Evolutionary conservation across 371 early-diverging fungal species (phyloP).

Genomic region (Neoconidiobolus thromboides): DNA sequence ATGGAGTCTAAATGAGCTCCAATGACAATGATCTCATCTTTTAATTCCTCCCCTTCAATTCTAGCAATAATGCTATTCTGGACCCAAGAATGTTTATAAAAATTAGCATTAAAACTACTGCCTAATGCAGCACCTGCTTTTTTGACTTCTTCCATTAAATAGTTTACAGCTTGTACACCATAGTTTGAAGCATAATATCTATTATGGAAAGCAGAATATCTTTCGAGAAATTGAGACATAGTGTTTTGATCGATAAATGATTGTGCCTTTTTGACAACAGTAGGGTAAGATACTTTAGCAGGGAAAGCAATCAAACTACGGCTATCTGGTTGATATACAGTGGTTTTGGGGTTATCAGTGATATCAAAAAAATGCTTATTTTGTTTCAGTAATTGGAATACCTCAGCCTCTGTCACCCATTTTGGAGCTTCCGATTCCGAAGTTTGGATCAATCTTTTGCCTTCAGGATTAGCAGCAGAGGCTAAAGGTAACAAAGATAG

Average conservation of each 20-base stretch:
- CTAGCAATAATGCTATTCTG: slow-evolving; percentile 44
- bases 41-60: slow-evolving; percentile 33
- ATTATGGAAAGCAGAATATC: slow-evolving; percentile 1
- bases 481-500: no score
- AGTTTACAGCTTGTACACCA: background rate
- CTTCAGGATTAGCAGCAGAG: no score
- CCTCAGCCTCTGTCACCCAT: slow-evolving; percentile 46
- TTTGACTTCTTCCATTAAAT: background rate
- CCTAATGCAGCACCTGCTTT: background rate
- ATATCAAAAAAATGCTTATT: slow-evolving; percentile 70
- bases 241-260: background rate
- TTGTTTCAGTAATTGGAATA: slow-evolving; percentile 36
- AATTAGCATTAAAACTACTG: slow-evolving; percentile 30
- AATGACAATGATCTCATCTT: slow-evolving; percentile 51
- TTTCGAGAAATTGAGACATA: slow-evolving; percentile 2
- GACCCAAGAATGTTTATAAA: slow-evolving; percentile 51
- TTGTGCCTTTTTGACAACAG: background rate
- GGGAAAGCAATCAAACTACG: background rate
- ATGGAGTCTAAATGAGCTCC: slow-evolving; percentile 85
- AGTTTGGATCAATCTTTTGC: slow-evolving; percentile 15
- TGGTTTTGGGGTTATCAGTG: slow-evolving; percentile 31
- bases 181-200: slow-evolving; percentile 1
- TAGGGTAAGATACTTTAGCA: background rate
- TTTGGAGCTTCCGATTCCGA: slow-evolving; percentile 21
- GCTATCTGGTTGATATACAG: background rate